Evolutionary conservation across 805 yeast genomes (phyloP).

Genomic region (Pichia scutulata): DNA sequence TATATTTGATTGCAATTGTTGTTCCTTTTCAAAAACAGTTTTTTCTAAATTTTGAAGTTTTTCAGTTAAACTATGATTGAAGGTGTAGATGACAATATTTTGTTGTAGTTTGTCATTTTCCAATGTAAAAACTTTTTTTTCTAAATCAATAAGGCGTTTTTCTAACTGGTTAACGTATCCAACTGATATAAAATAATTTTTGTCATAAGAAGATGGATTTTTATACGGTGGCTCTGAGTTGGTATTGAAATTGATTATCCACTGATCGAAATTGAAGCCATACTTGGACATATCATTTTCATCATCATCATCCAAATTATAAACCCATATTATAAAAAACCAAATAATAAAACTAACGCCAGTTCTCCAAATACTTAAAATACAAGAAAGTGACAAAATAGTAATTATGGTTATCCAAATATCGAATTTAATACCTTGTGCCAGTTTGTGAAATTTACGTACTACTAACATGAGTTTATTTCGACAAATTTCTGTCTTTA

Average conservation of each 20-base stretch:
- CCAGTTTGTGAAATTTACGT: not conserved
- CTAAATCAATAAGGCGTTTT: slow-evolving; percentile 1
- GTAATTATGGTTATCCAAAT: slow-evolving; percentile 8
- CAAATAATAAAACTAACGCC: slow-evolving; percentile 9
- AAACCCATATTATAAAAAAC: slow-evolving; percentile 11
- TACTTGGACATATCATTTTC: not conserved
- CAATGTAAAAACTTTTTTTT: not conserved
- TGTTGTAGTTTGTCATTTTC: slow-evolving; percentile 12
- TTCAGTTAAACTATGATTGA: slow-evolving; percentile 8
- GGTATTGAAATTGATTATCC: not conserved
- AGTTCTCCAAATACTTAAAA: slow-evolving; percentile 7
- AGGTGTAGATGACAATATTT: slow-evolving; percentile 9
- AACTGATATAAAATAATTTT: not conserved
- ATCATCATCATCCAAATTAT: slow-evolving; percentile 7
- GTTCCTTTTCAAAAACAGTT: not conserved
- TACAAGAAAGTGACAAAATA: slow-evolving; percentile 7
- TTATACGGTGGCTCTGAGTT: not conserved
- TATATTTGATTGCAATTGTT: not conserved
- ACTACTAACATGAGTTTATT: slow-evolving; percentile 1
- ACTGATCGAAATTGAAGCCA: not conserved
- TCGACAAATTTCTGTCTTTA: not conserved
- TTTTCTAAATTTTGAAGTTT: slow-evolving; percentile 10
- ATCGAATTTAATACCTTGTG: slow-evolving; percentile 4
- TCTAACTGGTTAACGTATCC: not conserved
- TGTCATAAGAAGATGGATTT: not conserved